Conservation (phyloP, 2,329 filamentous ascomycete genomes). For the Cercospora sojina region DNA sequence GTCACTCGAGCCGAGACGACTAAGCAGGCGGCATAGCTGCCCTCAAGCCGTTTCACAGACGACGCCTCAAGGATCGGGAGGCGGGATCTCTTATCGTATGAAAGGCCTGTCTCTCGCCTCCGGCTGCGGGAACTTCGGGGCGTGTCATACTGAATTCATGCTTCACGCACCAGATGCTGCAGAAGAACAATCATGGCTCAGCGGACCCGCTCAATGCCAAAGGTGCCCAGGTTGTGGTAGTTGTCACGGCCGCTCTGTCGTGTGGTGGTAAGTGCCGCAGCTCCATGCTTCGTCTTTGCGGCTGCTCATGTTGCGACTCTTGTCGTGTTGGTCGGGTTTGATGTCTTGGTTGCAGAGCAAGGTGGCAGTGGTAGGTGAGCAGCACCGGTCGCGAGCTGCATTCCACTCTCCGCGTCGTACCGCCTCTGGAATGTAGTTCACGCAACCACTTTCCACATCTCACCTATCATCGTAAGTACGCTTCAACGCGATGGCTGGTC, state of each 20-base stretch:
- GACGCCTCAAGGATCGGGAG: background rate
- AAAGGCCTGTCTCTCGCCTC: background rate
- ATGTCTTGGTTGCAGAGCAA: too few relatives aligned
- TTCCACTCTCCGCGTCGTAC: constrained; percentile 8
- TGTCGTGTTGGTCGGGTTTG: too few relatives aligned
- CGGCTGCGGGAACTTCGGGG: background rate
- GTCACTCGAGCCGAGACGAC: background rate
- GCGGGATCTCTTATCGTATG: background rate
- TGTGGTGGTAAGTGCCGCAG: background rate
- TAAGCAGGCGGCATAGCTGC: background rate
- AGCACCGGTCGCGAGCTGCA: background rate
- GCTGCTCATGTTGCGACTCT: background rate
- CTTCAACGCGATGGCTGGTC: constrained; percentile 19
- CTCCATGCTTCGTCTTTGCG: background rate
- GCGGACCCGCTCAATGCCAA: background rate
- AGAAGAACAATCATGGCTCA: background rate
- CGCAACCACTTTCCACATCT: constrained; percentile 16
- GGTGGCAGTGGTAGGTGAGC: too few relatives aligned
- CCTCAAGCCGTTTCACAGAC: background rate
- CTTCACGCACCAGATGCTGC: background rate
- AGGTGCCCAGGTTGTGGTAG: background rate
- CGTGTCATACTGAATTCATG: background rate
- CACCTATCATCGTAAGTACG: constrained; percentile 1
- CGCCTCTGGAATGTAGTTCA: constrained; percentile 19
- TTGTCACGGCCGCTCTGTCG: background rate